phyloP scores from a whole-genome alignment of 2,329 filamentous ascomycete species.

The Talaromyces amestolkiae region DNA sequence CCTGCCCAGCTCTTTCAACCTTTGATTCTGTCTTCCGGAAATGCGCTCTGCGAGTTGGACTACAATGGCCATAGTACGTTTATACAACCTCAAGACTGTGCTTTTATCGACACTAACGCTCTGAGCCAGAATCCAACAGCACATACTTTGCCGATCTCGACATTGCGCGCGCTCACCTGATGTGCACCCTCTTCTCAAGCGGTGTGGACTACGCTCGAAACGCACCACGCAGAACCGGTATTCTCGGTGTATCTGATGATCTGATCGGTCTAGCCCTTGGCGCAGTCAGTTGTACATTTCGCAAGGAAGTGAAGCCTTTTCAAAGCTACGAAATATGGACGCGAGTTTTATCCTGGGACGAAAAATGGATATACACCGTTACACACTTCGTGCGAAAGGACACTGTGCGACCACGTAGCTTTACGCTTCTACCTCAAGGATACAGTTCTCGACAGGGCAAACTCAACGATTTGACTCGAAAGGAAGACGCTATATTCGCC shows the following conservation, averaged over 20 bases:
- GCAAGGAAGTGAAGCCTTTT: slow-evolving; percentile 26
- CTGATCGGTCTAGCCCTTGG: slow-evolving; percentile 23
- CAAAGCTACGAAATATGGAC: slow-evolving; percentile 28
- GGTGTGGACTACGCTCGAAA: slow-evolving; percentile 22
- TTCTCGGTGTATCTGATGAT: slow-evolving; percentile 19
- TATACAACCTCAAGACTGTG: not conserved
- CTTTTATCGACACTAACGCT: not conserved
- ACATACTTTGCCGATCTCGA: slow-evolving; percentile 59
- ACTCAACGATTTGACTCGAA: slow-evolving; percentile 20
- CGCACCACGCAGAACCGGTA: slow-evolving; percentile 15
- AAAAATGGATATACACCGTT: slow-evolving; percentile 34
- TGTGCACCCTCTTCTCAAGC: slow-evolving; percentile 31
- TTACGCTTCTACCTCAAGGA: slow-evolving; percentile 17
- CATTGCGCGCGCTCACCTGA: slow-evolving; percentile 50
- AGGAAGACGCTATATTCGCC: slow-evolving; percentile 22
- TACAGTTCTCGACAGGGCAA: slow-evolving; percentile 19
- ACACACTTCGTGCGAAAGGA: slow-evolving; percentile 29
- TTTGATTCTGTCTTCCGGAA: slow-evolving; percentile 20
- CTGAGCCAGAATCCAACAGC: slow-evolving; percentile 45
- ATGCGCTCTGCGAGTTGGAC: slow-evolving; percentile 21
- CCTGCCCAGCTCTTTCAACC: slow-evolving; percentile 21
- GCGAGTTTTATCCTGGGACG: slow-evolving; percentile 30
- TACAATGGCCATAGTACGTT: slow-evolving; percentile 23
- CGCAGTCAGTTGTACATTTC: slow-evolving; percentile 25
- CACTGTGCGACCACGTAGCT: slow-evolving; percentile 17